Base-by-base conservation (phyloP, 2,329 filamentous ascomycete species). In the Myotisia sp. region DNA sequence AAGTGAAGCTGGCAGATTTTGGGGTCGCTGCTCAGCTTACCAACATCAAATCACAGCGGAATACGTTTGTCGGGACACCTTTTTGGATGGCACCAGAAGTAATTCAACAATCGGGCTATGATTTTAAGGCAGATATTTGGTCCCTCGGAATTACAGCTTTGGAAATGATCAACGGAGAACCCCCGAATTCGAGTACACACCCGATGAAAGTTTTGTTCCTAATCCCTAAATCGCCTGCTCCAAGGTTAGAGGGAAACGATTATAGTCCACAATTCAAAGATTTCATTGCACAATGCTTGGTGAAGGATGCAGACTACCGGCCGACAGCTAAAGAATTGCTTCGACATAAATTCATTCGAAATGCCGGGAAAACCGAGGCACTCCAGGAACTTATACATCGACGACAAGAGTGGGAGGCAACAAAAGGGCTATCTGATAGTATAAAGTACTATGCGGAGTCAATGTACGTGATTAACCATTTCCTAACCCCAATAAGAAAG, bases 51-150 rank as follows among this genome's bases (percentile, higher is more conserved):
- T 94, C 87, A 2, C 85, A 94, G 56, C 76, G 90, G 36, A 87
- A 95, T 58, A 98, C 90, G 0, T 95, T 98, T 51, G 90, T 98
- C 13, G 90, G 90, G 13, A 95, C 87, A 0, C 90, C 90, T 0
- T 93, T 92, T 53, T 93, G 85, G 85, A 92, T 93, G 85, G 85
- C 85, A 1, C 85, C 85, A 1, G 85, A 93, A 53, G 85, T 93
- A 22, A 93, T 93, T 45, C 79, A 92, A 54, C 84, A 92, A 58
- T 74, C 82, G 43, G 73, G 73, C 26, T 77, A 78, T 45, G 84
- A 87, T 55, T 90, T 83, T 63, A 90, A 90, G 58, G 85, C 85
- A 4, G 85, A 93, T 51, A 85, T 93, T 38, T 93, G 85, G 85
- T 92, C 83, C 0, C 60, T 93, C 28, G 85, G 85, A 5, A 92